Base-by-base conservation (phyloP, 306 rosid species). In the Vachellia collinsii region DNA sequence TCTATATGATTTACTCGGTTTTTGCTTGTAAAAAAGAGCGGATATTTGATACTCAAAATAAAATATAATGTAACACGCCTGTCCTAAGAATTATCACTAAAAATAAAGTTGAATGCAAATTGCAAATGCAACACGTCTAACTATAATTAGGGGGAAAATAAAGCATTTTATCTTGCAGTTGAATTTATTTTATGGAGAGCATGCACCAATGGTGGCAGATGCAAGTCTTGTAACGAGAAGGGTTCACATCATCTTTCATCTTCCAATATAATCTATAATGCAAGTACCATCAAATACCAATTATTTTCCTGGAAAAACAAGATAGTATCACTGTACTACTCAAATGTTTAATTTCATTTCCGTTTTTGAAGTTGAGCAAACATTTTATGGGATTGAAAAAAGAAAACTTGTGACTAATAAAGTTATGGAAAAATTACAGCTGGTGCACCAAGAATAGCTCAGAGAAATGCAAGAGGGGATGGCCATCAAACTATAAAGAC, bases 401-500 rank as follows among this genome's bases (percentile, higher is more conserved):
- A n/a, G n/a, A n/a, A n/a, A n/a, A n/a, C n/a, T n/a, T n/a, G n/a
- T n/a, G n/a, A n/a, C n/a, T n/a, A n/a, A n/a, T n/a, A 29, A 29
- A 29, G 34, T 29, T 29, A 29, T 29, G 74, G 46, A 77, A 62
- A 77, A 34, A 53, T 36, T 3, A 34, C 47, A 17, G 47, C 22
- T 75, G 37, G 51, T 38, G 44, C 19, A 58, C 11, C 6, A 5
- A 12, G 50, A 23, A 56, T 3, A 37, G 11, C 8, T 22, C 53
- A 20, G n/a, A 58, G 69, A 58, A 37, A 23, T 8, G 67, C 23
- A 79, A 58, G 54, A 70, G 41, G 20, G 29, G 34, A 54, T 19
- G 4, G 7, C 69, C 75, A 56, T 66, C 75, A 73, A 70, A 81
- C 88, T 86, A 94, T 11, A 69, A 85, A 43, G 94, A 84, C 70